Base-by-base conservation (phyloP, 2,329 filamentous ascomycete species). In the Neopestalotiopsis sp. region DNA sequence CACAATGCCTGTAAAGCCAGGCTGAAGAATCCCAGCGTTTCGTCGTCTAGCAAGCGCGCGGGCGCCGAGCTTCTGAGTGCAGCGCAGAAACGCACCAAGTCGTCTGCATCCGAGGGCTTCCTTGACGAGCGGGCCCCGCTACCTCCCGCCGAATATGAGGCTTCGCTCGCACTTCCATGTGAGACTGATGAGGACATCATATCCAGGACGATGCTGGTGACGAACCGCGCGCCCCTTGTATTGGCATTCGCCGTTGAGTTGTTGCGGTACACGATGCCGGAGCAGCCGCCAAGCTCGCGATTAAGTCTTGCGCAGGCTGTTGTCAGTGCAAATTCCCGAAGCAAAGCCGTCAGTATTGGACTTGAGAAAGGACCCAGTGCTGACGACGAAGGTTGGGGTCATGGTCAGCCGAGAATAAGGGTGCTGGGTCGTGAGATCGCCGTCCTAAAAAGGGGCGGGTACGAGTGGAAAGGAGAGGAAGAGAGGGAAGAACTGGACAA, bases 251-350 rank as follows among this genome's bases (percentile, higher is more conserved):
- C 92, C 0, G 88, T 94, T 14, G 88, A 90, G 69, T 77, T 95
- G 63, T 78, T 97, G 61, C 91, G 92, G 60, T 90, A 92, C 76
- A 97, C 93, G 0, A 95, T 95, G 91, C 92, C 94, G 0, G 91
- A 93, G 72, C 94, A 97, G 77, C 94, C 94, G 3, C 84, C 91
- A 3, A 96, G 93, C n/a, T 95, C 93, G 77, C 86, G 93, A 61
- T 82, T 97, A 24, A 97, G 94, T 76, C 83, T 97, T 24, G 93
- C 91, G 0, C 94, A 97, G 79, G 94, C 93, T 0, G 90, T 96
- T 1, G 92, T 97, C 17, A 95, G 93, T 76, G 90, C 90, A 34
- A 96, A 95, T 76, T 94, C 92, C 70, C 88, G 90, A 72, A 89
- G 88, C 45, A 95, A 95, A 80, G 94, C 94, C 10, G 85, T 91